phyloP scores from a whole-genome alignment of 2,329 filamentous ascomycete species.

The Mariannaea sp. region DNA sequence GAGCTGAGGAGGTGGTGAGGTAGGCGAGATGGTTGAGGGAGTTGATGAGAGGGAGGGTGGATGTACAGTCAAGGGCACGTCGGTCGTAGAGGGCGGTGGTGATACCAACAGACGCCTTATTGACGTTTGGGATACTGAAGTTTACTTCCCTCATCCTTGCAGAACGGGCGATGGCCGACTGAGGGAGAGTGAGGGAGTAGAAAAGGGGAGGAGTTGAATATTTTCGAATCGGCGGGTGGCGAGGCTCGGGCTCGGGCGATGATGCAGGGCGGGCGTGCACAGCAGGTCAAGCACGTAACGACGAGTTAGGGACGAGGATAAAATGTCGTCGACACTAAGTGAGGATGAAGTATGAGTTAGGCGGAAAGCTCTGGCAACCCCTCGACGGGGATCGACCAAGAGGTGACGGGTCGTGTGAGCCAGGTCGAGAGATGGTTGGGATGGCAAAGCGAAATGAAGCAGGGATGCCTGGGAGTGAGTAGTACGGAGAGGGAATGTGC shows the following conservation, averaged over 20 bases:
- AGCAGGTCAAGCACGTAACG: neutral
- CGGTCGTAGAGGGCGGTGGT: conserved; percentile 98
- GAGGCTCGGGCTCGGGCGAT: conserved; percentile 17
- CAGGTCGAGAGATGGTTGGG: conserved; percentile 1
- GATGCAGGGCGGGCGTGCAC: conserved; percentile 6
- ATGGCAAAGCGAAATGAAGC: conserved; percentile 10
- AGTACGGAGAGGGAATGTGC: conserved; percentile 1
- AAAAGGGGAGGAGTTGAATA: conserved; percentile 12
- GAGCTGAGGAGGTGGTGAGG: conserved; percentile 94
- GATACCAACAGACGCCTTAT: conserved; percentile 98
- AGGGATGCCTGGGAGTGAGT: conserved; percentile 8
- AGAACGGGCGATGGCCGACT: conserved; percentile 27
- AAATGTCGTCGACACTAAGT: conserved; percentile 6
- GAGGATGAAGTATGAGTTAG: conserved; percentile 6
- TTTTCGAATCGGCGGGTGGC: conserved; percentile 20
- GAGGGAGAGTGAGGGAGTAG: conserved; percentile 20
- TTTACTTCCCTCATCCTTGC: conserved; percentile 97
- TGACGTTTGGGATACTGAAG: conserved; percentile 98
- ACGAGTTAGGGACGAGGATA: neutral
- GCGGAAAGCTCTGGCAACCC: conserved; percentile 23
- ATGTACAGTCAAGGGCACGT: conserved; percentile 96
- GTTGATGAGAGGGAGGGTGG: conserved; percentile 96
- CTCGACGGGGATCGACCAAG: conserved; percentile 23
- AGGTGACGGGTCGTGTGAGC: conserved; percentile 11
- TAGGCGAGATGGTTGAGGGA: conserved; percentile 98